A percentile compares a stretch with the other conserved stretches of the same genome.
Conservation (phyloP, 139 green algal genomes). For the Tetraselmis striata region DNA sequence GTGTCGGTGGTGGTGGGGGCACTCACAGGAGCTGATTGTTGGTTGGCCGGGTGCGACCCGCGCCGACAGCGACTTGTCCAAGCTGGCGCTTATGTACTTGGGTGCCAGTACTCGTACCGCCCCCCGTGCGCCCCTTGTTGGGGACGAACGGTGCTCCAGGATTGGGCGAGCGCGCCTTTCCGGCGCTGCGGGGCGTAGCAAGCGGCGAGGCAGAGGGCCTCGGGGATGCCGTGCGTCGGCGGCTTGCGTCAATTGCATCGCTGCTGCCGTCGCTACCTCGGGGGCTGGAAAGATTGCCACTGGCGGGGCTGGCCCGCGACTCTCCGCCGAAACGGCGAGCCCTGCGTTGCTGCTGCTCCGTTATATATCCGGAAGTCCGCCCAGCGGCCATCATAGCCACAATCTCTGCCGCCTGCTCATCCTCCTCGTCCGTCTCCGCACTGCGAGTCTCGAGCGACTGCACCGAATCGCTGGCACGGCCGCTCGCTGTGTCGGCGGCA, state of each 20-base stretch:
- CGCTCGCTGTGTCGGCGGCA: background rate
- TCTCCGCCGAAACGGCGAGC: background rate
- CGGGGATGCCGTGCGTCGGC: background rate
- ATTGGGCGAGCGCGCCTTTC: background rate
- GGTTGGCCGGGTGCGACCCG: conserved; percentile 59
- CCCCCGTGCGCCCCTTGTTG: too few relatives aligned
- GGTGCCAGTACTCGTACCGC: background rate
- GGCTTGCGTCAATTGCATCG: background rate
- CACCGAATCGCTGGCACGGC: too few relatives aligned
- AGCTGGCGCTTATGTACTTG: background rate
- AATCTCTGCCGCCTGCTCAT: background rate
- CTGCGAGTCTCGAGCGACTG: background rate
- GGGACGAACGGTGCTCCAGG: too few relatives aligned
- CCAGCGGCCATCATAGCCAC: background rate
- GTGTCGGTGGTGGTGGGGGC: background rate
- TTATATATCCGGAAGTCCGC: too few relatives aligned
- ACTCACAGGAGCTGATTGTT: conserved; percentile 92
- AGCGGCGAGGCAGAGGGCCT: background rate
- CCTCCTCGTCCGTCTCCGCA: background rate
- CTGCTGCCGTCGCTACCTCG: background rate
- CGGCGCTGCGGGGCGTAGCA: background rate
- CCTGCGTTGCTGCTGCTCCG: background rate
- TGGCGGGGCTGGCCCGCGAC: background rate
- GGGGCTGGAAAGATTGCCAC: background rate
- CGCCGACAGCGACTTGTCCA: background rate